Base-by-base conservation (phyloP, 495 filamentous ascomycete genomes). In the Neurospora sp. region DNA sequence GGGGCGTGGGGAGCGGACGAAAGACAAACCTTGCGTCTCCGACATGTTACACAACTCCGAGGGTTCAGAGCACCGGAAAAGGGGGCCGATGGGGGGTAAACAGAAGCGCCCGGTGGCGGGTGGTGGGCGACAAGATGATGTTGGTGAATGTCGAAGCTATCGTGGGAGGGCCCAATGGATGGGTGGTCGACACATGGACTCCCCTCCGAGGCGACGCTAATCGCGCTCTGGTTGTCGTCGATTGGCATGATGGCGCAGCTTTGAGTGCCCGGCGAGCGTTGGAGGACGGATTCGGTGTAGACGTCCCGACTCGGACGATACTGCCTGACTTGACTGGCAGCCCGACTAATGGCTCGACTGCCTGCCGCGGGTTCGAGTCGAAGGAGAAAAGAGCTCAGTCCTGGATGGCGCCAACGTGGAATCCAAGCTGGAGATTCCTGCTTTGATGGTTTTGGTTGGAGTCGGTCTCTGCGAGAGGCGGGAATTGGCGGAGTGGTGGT, bases 21-120 rank as follows among this genome's bases (percentile, higher is more conserved):
- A 37, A 8, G 17, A 69, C 73, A n/a, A 5, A 96, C 93, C 79
- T 97, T 97, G 68, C 94, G 85, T 73, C 90, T 88, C 31, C 93
- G 87, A 78, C 94, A 97, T 38, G 92, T 96, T 3, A 93, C 89
- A 80, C 94, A 97, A 74, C 92, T 94, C 71, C 93, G 87, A 9
- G 90, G 86, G 76, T 90, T 91, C 10, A 90, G 76, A 31, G 78
- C 78, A 16, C 76, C 76, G 4, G 82, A 80, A 22, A 81, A 79
- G 1, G 78, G 76, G 45, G 81, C 80, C 12, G 78, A 80, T 27
- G 84, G 84, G 9, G 83, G 79, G 65, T 84, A 84, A 8, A 83
- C 83, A 38, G 84, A 83, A 22, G 83, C 77, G 89, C 87, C 90
- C 6, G 92, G 92, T 2, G 92, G 89, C 71, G 90, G 91, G 5